Conservation (phyloP, 2,329 filamentous ascomycete genomes). For the Pestalotiopsis fici region DNA sequence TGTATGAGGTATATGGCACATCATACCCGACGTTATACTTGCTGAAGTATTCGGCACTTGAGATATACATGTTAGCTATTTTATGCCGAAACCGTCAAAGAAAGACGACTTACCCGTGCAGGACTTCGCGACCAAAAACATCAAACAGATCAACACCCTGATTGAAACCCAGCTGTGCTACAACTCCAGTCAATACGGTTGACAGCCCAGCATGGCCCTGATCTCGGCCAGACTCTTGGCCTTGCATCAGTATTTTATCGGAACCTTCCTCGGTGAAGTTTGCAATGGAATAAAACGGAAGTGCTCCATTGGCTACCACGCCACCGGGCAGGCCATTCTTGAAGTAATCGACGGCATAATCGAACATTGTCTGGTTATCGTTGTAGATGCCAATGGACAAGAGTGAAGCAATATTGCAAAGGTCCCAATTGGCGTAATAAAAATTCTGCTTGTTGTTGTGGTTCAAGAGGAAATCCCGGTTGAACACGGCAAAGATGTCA, state of each 20-base stretch:
- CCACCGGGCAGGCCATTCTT: constrained; percentile 38
- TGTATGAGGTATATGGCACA: constrained; percentile 42
- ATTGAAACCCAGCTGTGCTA: constrained; percentile 42
- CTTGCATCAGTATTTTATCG: constrained; percentile 33
- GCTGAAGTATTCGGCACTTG: constrained; percentile 34
- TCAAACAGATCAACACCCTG: constrained; percentile 42
- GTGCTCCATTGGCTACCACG: constrained; percentile 25
- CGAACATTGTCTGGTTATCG: constrained; percentile 41
- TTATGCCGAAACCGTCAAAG: background rate
- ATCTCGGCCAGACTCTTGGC: constrained; percentile 43
- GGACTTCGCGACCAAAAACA: constrained; percentile 30
- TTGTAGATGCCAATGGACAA: constrained; percentile 41
- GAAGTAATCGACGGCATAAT: constrained; percentile 40
- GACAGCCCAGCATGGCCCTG: constrained; percentile 44
- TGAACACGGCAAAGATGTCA: constrained; percentile 38
- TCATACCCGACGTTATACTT: constrained; percentile 43
- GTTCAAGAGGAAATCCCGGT: constrained; percentile 34
- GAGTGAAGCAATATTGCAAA: constrained; percentile 41
- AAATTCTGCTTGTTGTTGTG: constrained; percentile 34
- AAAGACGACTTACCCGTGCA: constrained; percentile 15
- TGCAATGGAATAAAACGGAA: background rate
- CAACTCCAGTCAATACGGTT: constrained; percentile 36
- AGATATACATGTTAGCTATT: background rate
- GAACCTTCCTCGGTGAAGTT: constrained; percentile 28
- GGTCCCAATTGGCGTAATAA: constrained; percentile 46